Evolutionary conservation across 75 land plant species (phyloP), one percentile per base, ranked within the genome.

Genomic region (Larix kaempferi): DNA sequence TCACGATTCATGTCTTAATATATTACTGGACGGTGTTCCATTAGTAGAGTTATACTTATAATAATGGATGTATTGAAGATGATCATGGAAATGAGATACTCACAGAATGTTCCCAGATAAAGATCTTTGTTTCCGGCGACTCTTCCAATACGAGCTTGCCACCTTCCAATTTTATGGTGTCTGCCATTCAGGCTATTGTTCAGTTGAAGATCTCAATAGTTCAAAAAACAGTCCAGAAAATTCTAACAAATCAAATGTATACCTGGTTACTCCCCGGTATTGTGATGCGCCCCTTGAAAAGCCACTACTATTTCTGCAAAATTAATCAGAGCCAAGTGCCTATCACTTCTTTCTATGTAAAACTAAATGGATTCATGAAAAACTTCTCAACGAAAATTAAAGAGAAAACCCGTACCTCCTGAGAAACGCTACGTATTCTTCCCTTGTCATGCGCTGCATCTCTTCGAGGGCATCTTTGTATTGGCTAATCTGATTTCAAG

Each of bases 251-350:
- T 4, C 14, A 74, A 76, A 76, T 41, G 22, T 73, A 60, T 56
- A 90, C 94, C 94, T 92, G 59, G 95, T 94, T 11, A 94, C 98
- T 76, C 98, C 98, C 56, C 98, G 75, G 78, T 94, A 94, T 27
- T 89, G 82, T 4, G 98, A 94, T 61, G 95, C 95, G 5, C 98
- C 98, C 78, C 98, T 82, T 14, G 98, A 94, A 80, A 94, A 94
- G 25, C 98, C 98, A 80, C 95, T 94, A 69, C 98, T 94, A 63
- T 92, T 92, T 82, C 98, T 94, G 85, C 64, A 78, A 14, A 59
- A 23, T 61, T 6, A 61, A 21, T 23, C 33, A 33, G 15, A 39
- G 21, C 19, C n/a, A 29, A 29, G 3, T 62, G 41, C 7, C 5
- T 35, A 37, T 66, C 16, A 66, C 6, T 27, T 35, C 19, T 29